Percentiles rank a stretch among this genome's conserved stretches.
Evolutionary conservation across 2,329 filamentous ascomycete genomes (phyloP).

Genomic region (Cryphonectria parasitica): DNA sequence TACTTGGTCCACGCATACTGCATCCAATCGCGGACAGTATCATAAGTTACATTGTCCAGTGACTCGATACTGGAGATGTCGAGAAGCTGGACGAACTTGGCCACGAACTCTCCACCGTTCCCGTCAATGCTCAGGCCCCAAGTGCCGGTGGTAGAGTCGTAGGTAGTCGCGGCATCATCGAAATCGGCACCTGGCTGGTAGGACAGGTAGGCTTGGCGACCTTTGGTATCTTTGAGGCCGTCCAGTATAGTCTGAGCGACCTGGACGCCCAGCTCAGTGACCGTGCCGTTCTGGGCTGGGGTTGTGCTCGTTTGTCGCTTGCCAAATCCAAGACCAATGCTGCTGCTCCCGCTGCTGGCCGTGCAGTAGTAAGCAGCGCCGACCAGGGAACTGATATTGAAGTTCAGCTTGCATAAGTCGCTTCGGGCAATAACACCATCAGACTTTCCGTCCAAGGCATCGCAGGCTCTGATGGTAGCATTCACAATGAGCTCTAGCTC

Average conservation of each 20-base stretch:
- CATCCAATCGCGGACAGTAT: background rate
- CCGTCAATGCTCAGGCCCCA: background rate
- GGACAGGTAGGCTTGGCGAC: slow-evolving; percentile 42
- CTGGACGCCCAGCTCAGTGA: slow-evolving; percentile 40
- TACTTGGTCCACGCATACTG: background rate
- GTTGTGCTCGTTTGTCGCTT: slow-evolving; percentile 26
- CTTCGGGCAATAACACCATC: slow-evolving; percentile 49
- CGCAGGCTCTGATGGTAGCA: slow-evolving; percentile 54
- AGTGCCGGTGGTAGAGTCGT: slow-evolving; percentile 37
- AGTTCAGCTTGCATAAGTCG: slow-evolving; percentile 41
- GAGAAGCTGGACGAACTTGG: slow-evolving; percentile 36
- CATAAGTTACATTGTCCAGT: slow-evolving; percentile 34
- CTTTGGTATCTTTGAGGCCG: slow-evolving; percentile 39
- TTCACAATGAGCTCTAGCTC: slow-evolving; percentile 55
- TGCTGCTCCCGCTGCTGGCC: slow-evolving; percentile 37
- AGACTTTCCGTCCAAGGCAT: slow-evolving; percentile 45
- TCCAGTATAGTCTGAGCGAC: slow-evolving; percentile 40
- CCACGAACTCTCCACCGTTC: slow-evolving; percentile 34
- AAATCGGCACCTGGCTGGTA: slow-evolving; percentile 40
- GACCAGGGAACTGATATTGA: slow-evolving; percentile 34
- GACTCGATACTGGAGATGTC: slow-evolving; percentile 34
- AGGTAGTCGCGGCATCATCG: slow-evolving; percentile 37
- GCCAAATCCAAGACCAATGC: slow-evolving; percentile 30
- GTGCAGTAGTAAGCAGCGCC: slow-evolving; percentile 44
- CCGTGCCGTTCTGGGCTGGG: slow-evolving; percentile 40